Evolutionary conservation across 805 yeast species (phyloP), one percentile per base, ranked within the genome.

Genomic region (Teunomyces kruisii): DNA sequence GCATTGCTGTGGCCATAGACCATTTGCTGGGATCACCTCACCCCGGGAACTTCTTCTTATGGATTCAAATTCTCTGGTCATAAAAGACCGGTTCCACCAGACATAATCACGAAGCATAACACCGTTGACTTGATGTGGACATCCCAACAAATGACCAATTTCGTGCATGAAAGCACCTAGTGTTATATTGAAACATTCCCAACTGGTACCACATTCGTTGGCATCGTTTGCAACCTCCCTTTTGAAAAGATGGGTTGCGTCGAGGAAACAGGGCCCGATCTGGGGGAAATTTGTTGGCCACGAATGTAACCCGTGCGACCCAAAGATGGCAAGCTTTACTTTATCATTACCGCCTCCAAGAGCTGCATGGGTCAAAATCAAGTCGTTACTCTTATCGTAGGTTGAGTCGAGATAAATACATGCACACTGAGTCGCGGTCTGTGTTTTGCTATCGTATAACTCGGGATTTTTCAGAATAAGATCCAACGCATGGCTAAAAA

Each of bases 81-180:
- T 72, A 58, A 90, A 94, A 9, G 88, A 80, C 46, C 98, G 75
- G 62, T 90, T 86, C 75, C 89, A 79, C 47, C 84, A 80, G 15
- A 83, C 73, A 60, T 91, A 94, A 46, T 86, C 96, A 46, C 97
- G 74, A 31, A 89, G 67, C 98, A 92, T 94, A 22, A 92, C 86
- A 14, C 98, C 98, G 52, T 76, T 71, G 10, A 83, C 86, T 63
- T 90, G 94, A 65, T 92, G 98, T 0, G 98, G 97, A 51, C 92
- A 86, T 0, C 97, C 96, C 33, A 92, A 70, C 22, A 81, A 68
- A 62, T 92, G 98, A 1, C 99, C 98, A 42, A 92, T 84, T 61
- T 92, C 98, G 64, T 92, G 98, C 85, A 91, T 75, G 55, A 90
- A 91, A 0, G 98, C 97, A 37, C 99, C 98, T 55, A 88, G 60